Evolutionary conservation across 2,329 filamentous ascomycete species (phyloP).

Genomic region (Paramyrothecium sp.): DNA sequence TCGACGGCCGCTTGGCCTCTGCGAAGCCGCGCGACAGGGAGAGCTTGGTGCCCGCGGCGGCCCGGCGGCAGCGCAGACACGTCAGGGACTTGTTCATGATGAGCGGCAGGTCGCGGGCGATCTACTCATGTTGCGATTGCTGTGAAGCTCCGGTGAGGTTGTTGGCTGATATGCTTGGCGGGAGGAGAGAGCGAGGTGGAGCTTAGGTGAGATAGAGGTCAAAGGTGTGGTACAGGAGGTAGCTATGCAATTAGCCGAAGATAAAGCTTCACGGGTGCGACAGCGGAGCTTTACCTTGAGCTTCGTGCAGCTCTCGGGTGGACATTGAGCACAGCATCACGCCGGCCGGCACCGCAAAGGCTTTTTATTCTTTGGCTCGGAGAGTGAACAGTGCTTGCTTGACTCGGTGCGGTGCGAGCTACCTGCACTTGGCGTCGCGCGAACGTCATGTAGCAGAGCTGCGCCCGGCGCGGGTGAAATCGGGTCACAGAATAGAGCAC

Average conservation of each 20-base stretch:
- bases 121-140: slow-evolving; percentile 14
- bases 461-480: neutral
- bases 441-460: neutral
- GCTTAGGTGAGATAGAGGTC: neutral
- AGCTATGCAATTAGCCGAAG: slow-evolving; percentile 2
- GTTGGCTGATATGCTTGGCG: neutral
- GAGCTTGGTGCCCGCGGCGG: slow-evolving; percentile 10
- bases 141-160: slow-evolving; percentile 3
- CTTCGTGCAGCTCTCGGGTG: neutral
- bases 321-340: neutral
- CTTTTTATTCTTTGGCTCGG: no score
- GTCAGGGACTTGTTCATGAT: slow-evolving; percentile 29
- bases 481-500: neutral
- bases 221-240: neutral
- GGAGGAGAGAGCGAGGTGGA: neutral
- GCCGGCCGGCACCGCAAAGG: no score
- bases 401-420: no score
- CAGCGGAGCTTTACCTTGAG: no score
- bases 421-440: neutral
- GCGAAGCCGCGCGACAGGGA: slow-evolving; percentile 16
- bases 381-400: no score
- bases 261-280: neutral
- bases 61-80: slow-evolving; percentile 21
- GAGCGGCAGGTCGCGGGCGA: slow-evolving; percentile 14
- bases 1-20: slow-evolving; percentile 54